phyloP scores from a whole-genome alignment of 805 yeast species.

The Maudiozyma barnettii region DNA sequence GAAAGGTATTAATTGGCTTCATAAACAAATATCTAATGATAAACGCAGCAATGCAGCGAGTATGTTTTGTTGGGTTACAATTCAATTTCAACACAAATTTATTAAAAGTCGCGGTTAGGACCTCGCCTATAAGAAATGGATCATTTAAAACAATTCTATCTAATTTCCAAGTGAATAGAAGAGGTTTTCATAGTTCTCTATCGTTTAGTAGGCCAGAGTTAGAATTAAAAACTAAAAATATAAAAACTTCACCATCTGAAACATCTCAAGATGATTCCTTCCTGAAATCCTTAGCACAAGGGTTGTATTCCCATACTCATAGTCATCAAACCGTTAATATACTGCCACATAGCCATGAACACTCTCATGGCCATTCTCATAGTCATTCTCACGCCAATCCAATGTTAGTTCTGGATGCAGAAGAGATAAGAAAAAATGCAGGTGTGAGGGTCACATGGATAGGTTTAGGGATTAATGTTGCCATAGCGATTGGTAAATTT shows the following conservation, averaged over 20 bases:
- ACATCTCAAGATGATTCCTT: not conserved
- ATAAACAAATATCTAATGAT: too few species aligned
- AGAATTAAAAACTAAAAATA: too few species aligned
- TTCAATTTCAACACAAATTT: too few species aligned
- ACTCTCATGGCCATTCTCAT: conserved; percentile 12
- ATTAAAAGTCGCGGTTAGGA: too few species aligned
- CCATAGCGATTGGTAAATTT: conserved; percentile 77
- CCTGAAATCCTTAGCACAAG: conserved; percentile 4
- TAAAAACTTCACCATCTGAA: not conserved
- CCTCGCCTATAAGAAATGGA: too few species aligned
- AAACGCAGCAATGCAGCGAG: too few species aligned
- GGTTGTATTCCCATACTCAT: conserved; percentile 7
- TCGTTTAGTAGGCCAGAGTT: too few species aligned
- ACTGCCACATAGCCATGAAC: not conserved
- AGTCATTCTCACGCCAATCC: conserved; percentile 21
- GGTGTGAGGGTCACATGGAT: conserved; percentile 88
- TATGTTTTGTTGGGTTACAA: too few species aligned
- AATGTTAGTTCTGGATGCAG: conserved; percentile 32
- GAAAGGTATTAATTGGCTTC: too few species aligned
- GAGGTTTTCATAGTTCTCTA: too few species aligned
- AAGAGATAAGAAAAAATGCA: conserved; percentile 50
- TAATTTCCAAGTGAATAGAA: too few species aligned
- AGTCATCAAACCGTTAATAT: not conserved
- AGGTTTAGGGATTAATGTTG: conserved; percentile 71
- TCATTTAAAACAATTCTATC: too few species aligned